Percentiles rank a stretch among this genome's conserved stretches.
Evolutionary conservation across 345 rosid species (phyloP).

Genomic region (Bruguiera gymnorhiza): DNA sequence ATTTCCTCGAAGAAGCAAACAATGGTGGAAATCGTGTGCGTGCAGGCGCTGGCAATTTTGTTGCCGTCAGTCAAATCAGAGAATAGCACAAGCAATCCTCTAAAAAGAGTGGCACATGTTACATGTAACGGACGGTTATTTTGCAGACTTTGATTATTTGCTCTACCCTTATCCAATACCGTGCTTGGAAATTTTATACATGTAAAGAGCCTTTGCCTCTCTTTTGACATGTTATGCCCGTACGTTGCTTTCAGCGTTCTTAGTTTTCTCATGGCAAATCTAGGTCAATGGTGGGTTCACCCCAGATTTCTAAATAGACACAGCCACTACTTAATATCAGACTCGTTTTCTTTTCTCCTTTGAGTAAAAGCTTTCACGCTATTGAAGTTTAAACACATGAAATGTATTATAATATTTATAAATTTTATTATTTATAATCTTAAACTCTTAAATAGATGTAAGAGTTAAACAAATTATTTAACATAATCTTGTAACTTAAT

Average conservation of each 20-base stretch:
- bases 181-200: not conserved
- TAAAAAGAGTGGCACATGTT: not conserved
- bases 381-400: no score
- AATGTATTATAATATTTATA: no score
- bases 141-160: not conserved
- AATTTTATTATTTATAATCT: no score
- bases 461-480: no score
- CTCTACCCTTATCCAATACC: not conserved
- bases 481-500: no score
- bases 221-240: not conserved
- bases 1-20: not conserved
- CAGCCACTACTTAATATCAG: no score
- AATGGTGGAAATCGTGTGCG: not conserved
- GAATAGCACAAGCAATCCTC: not conserved
- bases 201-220: not conserved
- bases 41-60: not conserved
- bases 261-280: not conserved
- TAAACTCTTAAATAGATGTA: no score
- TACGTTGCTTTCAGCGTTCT: constrained; percentile 1
- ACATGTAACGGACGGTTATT: not conserved
- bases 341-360: no score
- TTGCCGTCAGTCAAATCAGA: not conserved
- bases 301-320: not conserved
- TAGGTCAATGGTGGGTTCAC: not conserved
- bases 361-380: no score